A percentile compares a stretch with the other conserved stretches of the same genome.
These are phyloP conservation scores for Ensete glaucum DNA, from an alignment of 176 grass and related monocot genomes.

Conservation along the genomic window DNA sequence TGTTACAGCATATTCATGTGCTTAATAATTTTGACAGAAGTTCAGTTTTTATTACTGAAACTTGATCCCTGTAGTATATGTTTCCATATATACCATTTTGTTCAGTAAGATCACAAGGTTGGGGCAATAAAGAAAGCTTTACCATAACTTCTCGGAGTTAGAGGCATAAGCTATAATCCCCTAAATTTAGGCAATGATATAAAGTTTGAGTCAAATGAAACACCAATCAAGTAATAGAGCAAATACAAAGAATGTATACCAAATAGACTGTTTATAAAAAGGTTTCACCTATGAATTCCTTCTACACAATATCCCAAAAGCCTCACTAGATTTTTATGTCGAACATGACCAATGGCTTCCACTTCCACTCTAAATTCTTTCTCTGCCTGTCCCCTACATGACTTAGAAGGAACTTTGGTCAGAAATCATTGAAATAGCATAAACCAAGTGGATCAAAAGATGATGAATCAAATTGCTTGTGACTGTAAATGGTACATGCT, in stretches of 20 bases:
- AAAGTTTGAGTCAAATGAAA: conserved; percentile 1
- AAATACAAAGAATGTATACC: not conserved
- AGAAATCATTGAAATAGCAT: not conserved
- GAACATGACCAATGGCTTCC: conserved; percentile 94
- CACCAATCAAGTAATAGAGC: not conserved
- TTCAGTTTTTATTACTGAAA: no score
- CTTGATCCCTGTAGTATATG: no score
- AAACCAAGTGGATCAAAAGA: not conserved
- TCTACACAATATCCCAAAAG: conserved; percentile 94
- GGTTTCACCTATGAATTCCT: conserved; percentile 77
- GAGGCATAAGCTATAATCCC: no score
- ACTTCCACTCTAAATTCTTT: conserved; percentile 99
- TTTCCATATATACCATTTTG: no score
- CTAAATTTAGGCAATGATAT: conserved; percentile 1
- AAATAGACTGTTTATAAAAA: not conserved
- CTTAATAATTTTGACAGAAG: no score
- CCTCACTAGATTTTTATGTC: conserved; percentile 90
- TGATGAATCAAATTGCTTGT: not conserved
- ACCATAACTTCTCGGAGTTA: no score
- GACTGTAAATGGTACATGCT: not conserved
- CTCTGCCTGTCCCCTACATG: conserved; percentile 83
- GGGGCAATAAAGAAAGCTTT: no score
- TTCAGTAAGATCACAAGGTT: no score
- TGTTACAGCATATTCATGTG: no score
- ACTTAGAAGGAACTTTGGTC: conserved; percentile 1